Evolutionary conservation across 2,329 filamentous ascomycete genomes (phyloP), one percentile per base, ranked within the genome.

Genomic region (Achaetomium macrosporum): DNA sequence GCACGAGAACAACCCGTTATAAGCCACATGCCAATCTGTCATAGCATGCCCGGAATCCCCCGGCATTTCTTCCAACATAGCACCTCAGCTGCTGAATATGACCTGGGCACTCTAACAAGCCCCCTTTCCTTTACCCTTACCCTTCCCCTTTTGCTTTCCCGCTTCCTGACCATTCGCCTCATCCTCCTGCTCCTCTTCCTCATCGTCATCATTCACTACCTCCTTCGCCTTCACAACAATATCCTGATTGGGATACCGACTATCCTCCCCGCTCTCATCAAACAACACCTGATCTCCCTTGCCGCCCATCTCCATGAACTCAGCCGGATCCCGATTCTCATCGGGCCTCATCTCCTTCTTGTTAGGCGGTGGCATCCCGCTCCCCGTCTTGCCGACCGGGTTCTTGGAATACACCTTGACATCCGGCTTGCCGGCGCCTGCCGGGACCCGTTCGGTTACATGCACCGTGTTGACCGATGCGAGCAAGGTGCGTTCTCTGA

Each of bases 251-350:
- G 73, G 67, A 61, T 82, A 82, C 53, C 76, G 71, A 62, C 76
- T 80, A 36, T 64, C 68, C 20, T 66, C 67, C 49, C 88, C 85
- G 46, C 88, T 75, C 35, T 37, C 35, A 10, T 79, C 81, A 66
- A 84, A 96, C 13, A 96, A 75, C 41, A 79, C 74, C 68, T 90
- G 83, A 64, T 97, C 92, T 5, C 90, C 92, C 63, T 87, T 88
- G 15, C 90, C 90, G 37, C 92, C 92, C 74, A 95, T 79, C 57
- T 85, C 81, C 68, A 90, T 85, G 61, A 96, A 97, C 63, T 93
- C 90, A 5, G 79, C 75, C 0, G 88, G 78, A 31, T 82, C 78
- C 51, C 89, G 77, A 56, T 84, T 75, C 31, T 82, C 79, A 25
- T 82, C 81, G 0, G 91, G 91, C 1, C 77, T 78, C 1, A 76